Evolutionary conservation across 768 basidiomycete species (phyloP), one percentile per base, ranked within the genome.

Genomic region (Antrodiella citrinella): DNA sequence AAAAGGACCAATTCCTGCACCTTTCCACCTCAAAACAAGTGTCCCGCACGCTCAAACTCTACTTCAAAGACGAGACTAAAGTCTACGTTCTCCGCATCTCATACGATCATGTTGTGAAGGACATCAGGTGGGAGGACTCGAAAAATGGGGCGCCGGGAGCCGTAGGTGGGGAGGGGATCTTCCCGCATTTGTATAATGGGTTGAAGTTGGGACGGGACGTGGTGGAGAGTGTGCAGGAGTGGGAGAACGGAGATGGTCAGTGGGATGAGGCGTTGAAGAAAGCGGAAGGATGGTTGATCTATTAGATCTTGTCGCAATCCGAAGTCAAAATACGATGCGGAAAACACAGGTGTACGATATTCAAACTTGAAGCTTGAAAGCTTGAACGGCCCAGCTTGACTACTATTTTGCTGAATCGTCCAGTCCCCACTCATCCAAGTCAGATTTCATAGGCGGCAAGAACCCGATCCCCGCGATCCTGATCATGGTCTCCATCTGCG

Each of bases 1-100:
- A 48, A 21, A 54, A 67, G 26, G 70, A 72, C 45, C 71, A 73
- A n/a, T 74, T 75, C 63, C 67, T 76, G 54, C 75, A 76, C 58
- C 65, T 74, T 40, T 75, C 75, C 12, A 65, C 65, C 25, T 66
- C 67, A 4, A 48, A 53, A 38, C 72, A 73, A 54, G 57, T 67
- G 21, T 69, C 68, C 3, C 51, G 57, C 18, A 74, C 73, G 12
- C 61, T 72, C 18, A 54, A 65, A 7, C 56, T 63, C 48, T 76
- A 70, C 65, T 76, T 74, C 63, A 53, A 49, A 11, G 26, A 55
- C 50, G 50, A 58, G 41, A 47, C 53, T 19, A 47, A 50, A 20
- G 57, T 67, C 4, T 60, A 59, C 53, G 46, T 67, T 22, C 58
- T 65, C 24, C 58, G 60, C 7, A 51, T 67, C 23, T 56, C 60